Conservation (phyloP, 2,329 filamentous ascomycete genomes). For the Chaetomium globosum region DNA sequence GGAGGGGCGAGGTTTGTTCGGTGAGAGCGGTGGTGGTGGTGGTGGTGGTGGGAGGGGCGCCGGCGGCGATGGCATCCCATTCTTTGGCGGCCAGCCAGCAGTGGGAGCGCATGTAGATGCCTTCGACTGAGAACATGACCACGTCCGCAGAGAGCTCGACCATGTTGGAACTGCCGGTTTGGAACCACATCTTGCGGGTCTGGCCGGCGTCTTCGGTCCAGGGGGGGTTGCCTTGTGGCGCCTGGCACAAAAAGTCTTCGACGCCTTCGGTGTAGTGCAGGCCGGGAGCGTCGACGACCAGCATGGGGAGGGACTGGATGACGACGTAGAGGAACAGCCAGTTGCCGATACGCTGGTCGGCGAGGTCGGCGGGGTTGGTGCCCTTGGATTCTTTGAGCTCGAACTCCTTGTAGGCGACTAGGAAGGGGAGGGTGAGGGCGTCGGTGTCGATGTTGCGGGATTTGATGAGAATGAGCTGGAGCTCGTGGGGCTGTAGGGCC, state of each 20-base stretch:
- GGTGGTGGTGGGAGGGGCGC: slow-evolving; percentile 37
- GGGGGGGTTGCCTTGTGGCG: slow-evolving; percentile 70
- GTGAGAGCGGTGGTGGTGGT: slow-evolving; percentile 22
- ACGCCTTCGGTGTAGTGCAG: slow-evolving; percentile 70
- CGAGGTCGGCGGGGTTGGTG: slow-evolving; percentile 66
- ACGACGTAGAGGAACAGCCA: slow-evolving; percentile 83
- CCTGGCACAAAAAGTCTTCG: slow-evolving; percentile 80
- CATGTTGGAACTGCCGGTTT: slow-evolving; percentile 62
- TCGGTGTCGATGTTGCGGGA: slow-evolving; percentile 79
- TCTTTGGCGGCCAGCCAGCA: slow-evolving; percentile 58
- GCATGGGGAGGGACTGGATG: slow-evolving; percentile 74
- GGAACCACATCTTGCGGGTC: slow-evolving; percentile 72
- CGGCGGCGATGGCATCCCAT: slow-evolving; percentile 45
- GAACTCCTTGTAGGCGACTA: slow-evolving; percentile 70
- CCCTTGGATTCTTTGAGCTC: slow-evolving; percentile 69
- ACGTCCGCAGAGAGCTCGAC: slow-evolving; percentile 64
- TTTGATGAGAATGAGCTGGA: slow-evolving; percentile 73
- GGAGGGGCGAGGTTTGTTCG: slow-evolving; percentile 30
- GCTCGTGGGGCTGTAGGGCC: slow-evolving; percentile 77
- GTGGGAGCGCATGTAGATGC: slow-evolving; percentile 61
- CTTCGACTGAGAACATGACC: slow-evolving; percentile 63
- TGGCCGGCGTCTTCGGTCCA: slow-evolving; percentile 70
- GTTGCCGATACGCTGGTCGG: slow-evolving; percentile 71
- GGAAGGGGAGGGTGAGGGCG: slow-evolving; percentile 60
- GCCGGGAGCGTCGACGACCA: slow-evolving; percentile 74